Evolutionary conservation across 805 yeast genomes (phyloP), one percentile per base, ranked within the genome.

Genomic region (Schwanniomyces occidentalis): DNA sequence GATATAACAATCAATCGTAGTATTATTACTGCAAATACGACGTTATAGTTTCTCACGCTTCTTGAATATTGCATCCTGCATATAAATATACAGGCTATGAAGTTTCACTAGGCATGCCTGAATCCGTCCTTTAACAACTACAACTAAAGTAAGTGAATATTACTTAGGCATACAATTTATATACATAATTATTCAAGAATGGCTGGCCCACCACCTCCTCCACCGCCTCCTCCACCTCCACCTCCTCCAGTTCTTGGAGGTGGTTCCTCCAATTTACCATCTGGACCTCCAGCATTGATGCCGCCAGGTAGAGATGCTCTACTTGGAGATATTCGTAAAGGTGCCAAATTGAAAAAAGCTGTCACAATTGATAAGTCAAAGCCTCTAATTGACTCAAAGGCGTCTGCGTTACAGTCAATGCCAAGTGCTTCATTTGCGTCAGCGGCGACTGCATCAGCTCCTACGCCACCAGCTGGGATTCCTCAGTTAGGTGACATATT

Each of bases 321-420:
- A 33, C 68, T 91, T 16, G 87, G 93, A 19, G 95, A 86, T 55
- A 91, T 91, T 45, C 76, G 88, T 50, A 84, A 85, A 40, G 75
- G 73, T 3, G 52, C 63, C 39, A 52, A 42, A 27, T 49, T 69
- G 30, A 69, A 68, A 47, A 68, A 69, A 37, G 67, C 71, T 1
- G 61, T 58, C 30, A 69, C 73, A 2, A 66, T 68, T 14, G 74
- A 69, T 44, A 69, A 66, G 38, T 65, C 72, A 8, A 58, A 42
- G 75, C 97, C 42, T 63, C 75, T 61, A 81, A 77, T 68, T 62
- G 96, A 63, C 34, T 33, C 52, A 10, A 61, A 58, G 30, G 26
- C 41, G 56, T 77, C 20, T 70, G 71, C 16, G 70, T 76, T 30
- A 44, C 58, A 21, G 35, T 42, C 35, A 9, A 26, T 47, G 4